Conservation (phyloP, 1,284 basidiomycete genomes). For the Salmacisia buchloeana region DNA sequence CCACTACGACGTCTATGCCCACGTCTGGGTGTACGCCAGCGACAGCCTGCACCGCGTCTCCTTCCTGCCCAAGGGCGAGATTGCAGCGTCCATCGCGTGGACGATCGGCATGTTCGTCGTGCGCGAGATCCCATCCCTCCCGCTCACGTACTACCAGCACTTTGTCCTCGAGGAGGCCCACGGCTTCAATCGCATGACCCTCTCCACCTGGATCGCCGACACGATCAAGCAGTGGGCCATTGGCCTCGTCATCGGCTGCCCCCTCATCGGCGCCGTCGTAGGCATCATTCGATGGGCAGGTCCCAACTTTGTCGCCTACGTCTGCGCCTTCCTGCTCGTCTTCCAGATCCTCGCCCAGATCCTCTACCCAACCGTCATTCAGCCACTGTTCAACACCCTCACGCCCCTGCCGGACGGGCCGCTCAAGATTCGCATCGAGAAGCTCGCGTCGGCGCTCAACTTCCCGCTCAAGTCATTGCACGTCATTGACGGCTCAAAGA, state of each 20-base stretch:
- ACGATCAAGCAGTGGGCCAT: conserved; percentile 73
- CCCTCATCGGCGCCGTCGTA: conserved; percentile 79
- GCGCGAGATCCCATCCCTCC: conserved; percentile 61
- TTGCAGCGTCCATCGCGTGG: conserved; percentile 66
- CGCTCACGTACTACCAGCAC: conserved; percentile 68
- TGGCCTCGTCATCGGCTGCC: conserved; percentile 71
- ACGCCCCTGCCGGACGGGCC: conserved; percentile 63
- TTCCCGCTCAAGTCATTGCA: conserved; percentile 94
- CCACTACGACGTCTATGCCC: conserved; percentile 70
- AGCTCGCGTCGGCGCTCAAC: conserved; percentile 57
- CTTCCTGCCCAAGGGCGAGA: conserved; percentile 21
- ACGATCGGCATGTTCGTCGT: conserved; percentile 40
- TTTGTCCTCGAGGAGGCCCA: conserved; percentile 92
- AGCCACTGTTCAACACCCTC: conserved; percentile 94
- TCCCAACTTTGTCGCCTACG: conserved; percentile 42
- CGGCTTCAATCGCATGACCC: conserved; percentile 92
- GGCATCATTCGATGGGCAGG: conserved; percentile 90
- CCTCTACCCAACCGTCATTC: conserved; percentile 65
- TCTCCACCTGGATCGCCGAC: conserved; percentile 63
- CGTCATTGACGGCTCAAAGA: conserved; percentile 93
- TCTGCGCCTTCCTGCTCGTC: conserved; percentile 46
- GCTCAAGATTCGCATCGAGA: conserved; percentile 40
- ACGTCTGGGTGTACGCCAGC: conserved; percentile 68
- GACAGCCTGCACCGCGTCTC: conserved; percentile 42
- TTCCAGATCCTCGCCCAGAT: conserved; percentile 66